phyloP scores from a whole-genome alignment of 164 flowering plant genomes.

The Berberis vulgaris region DNA sequence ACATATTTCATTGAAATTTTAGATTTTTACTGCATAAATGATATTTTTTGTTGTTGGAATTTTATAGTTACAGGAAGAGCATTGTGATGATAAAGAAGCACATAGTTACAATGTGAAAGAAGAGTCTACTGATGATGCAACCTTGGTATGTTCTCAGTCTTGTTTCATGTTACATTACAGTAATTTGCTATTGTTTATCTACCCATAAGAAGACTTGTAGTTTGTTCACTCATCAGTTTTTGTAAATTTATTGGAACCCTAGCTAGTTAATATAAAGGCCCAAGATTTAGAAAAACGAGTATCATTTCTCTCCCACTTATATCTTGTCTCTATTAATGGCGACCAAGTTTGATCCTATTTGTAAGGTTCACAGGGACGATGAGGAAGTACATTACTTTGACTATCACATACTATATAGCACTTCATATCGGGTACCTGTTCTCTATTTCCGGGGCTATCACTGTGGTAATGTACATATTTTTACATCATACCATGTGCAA shows the following conservation, averaged over 20 bases:
- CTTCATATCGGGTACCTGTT: conserved; percentile 73
- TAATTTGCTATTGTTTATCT: background rate
- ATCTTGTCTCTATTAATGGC: conserved; percentile 5
- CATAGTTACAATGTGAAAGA: conserved; percentile 18
- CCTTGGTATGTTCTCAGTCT: conserved; percentile 28
- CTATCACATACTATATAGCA: conserved; percentile 68
- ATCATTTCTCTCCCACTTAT: too few species aligned
- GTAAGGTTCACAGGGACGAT: conserved; percentile 33
- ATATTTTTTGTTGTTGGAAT: background rate
- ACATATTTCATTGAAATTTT: background rate
- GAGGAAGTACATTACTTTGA: conserved; percentile 48
- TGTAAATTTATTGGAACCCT: too few species aligned
- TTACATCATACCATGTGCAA: background rate
- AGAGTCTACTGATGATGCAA: conserved; percentile 37
- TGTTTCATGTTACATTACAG: background rate
- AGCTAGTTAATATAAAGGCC: too few species aligned
- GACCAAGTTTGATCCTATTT: conserved; percentile 11
- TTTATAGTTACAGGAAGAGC: conserved; percentile 24
- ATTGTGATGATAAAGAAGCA: conserved; percentile 6
- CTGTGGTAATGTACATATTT: conserved; percentile 36
- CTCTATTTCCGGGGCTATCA: conserved; percentile 62
- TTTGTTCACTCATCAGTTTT: too few species aligned
- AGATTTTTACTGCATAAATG: background rate
- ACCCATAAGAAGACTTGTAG: too few species aligned
- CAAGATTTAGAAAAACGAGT: too few species aligned